Conservation (phyloP, 441 rosid genomes). For the Adansonia madagascariensis region DNA sequence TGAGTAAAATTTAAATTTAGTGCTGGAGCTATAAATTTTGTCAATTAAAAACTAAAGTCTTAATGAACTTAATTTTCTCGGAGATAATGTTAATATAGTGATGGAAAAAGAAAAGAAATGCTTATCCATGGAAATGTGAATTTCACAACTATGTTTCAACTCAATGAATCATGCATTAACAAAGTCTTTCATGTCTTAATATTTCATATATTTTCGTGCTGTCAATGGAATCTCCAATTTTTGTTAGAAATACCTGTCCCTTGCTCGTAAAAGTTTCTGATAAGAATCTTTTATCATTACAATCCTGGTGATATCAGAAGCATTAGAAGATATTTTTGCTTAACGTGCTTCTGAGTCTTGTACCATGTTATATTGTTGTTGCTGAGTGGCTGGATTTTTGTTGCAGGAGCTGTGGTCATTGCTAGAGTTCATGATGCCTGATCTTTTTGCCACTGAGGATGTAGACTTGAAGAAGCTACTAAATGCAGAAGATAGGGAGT, state of each 20-base stretch:
- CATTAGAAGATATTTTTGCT: not conserved
- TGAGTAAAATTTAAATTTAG: not conserved
- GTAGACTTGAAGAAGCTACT: conserved; percentile 87
- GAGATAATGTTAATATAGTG: not conserved
- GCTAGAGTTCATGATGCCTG: conserved; percentile 95
- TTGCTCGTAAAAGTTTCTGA: not conserved
- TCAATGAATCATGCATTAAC: not conserved
- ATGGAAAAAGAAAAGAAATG: not conserved
- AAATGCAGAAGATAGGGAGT: conserved; percentile 78
- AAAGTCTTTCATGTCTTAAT: not conserved
- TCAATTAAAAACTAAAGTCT: not conserved
- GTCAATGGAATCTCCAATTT: not conserved
- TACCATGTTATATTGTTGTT: conserved; percentile 25
- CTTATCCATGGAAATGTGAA: not conserved
- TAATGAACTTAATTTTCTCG: not conserved
- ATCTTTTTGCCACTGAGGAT: conserved; percentile 88
- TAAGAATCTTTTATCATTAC: not conserved
- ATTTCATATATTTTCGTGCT: not conserved
- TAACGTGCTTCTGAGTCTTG: not conserved
- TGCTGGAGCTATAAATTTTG: not conserved
- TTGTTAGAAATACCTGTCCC: not conserved
- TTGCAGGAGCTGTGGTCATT: conserved; percentile 93
- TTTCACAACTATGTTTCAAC: not conserved
- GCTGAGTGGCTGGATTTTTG: conserved; percentile 28
- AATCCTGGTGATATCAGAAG: not conserved